Conservation (phyloP, 768 basidiomycete genomes). For the Pulveroboletus sp. region DNA sequence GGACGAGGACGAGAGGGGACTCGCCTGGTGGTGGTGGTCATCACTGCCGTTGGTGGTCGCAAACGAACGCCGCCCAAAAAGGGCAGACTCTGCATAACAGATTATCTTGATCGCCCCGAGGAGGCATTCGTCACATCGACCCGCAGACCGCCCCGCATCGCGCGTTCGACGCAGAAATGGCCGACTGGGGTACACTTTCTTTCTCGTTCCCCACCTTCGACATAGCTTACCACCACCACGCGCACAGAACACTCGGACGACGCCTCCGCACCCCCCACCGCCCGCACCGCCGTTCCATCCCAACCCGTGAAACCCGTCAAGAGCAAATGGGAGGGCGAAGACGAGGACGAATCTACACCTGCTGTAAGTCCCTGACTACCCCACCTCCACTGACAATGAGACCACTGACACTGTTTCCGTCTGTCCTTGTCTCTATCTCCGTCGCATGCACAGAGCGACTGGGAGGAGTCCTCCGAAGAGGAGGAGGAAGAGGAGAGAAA, state of each 20-base stretch:
- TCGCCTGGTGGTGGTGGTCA: slow-evolving; percentile 15
- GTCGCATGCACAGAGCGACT: slow-evolving; percentile 66
- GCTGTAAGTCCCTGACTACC: slow-evolving; percentile 48
- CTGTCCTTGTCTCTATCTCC: background rate
- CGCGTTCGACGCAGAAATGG: slow-evolving; percentile 24
- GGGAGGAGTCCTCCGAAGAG: slow-evolving; percentile 82
- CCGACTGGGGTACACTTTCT: slow-evolving; percentile 43
- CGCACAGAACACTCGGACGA: slow-evolving; percentile 36
- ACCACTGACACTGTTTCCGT: background rate
- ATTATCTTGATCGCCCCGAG: background rate
- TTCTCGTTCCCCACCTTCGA: background rate
- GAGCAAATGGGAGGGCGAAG: slow-evolving; percentile 87
- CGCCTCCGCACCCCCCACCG: slow-evolving; percentile 23
- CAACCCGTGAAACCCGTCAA: slow-evolving; percentile 32
- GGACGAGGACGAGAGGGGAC: background rate
- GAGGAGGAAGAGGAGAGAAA: slow-evolving; percentile 66
- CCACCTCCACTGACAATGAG: background rate
- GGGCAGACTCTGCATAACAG: background rate
- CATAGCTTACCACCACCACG: slow-evolving; percentile 21
- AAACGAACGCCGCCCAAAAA: background rate
- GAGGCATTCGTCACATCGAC: no score
- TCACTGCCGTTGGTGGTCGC: background rate
- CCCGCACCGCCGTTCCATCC: slow-evolving; percentile 15
- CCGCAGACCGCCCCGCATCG: background rate
- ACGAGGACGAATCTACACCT: slow-evolving; percentile 76